Evolutionary conservation across 1,284 basidiomycete genomes (phyloP), one percentile per base, ranked within the genome.

Genomic region (Apiotrichum gamsii): DNA sequence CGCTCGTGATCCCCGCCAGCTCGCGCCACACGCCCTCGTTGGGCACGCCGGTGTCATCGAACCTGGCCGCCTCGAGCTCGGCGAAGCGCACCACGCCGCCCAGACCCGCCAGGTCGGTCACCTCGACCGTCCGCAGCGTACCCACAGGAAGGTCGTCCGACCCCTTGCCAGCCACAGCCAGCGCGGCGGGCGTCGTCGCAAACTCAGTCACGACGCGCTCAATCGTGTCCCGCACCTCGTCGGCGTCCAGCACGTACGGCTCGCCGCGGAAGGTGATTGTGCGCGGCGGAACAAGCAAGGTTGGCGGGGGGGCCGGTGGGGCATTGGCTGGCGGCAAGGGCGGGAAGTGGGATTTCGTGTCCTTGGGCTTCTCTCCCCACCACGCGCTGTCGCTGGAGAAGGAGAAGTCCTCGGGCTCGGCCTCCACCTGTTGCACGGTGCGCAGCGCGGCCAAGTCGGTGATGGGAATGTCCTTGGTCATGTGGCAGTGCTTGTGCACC

Each of bases 51-150:
- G 11, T 11, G 3, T 15, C n/a, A 10, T 4, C 24, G n/a, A n/a
- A n/a, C n/a, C n/a, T n/a, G 5, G 25, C 9, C 4, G 24, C 32
- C 37, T 48, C 46, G 20, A 54, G 39, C 52, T 54, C 52, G 29
- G 46, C 52, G 33, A 39, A 45, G 14, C 43, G 52, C 31, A 33
- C 10, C 20, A 54, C 45, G n/a, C 45, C 35, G 21, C 52, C 52
- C 2, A 45, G 36, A 4, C 49, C 49, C 3, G 39, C 37, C n/a
- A 54, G 45, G 39, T 54, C 52, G 11, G 44, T 37, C 4, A 23
- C 39, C 5, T 42, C 29, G 21, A 54, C 20, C 8, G 43, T 51
- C 21, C 52, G 49, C 32, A 47, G 43, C 3, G 36, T 33, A 10
- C 38, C 33, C 19, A 20, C 32, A 11, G 20, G 32, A 30, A 19